Conservation (phyloP, 768 basidiomycete species). For the Austroboletus festivus region DNA sequence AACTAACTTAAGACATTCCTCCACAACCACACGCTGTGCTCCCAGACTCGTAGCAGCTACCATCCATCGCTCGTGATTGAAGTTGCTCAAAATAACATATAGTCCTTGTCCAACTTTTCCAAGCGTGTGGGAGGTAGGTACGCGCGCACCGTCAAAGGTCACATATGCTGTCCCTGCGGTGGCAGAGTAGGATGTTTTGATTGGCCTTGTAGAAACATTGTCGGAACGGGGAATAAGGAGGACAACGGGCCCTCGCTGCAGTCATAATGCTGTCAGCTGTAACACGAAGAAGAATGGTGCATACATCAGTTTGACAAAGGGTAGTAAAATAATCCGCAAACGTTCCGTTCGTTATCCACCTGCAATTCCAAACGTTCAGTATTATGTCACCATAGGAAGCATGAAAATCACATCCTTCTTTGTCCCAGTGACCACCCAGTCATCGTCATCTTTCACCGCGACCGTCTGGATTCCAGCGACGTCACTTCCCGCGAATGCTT, state of each 20-base stretch:
- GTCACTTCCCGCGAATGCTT: constrained; percentile 91
- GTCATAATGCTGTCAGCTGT: constrained; percentile 4
- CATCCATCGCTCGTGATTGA: constrained; percentile 92
- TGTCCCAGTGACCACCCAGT: constrained; percentile 88
- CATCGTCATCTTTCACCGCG: constrained; percentile 79
- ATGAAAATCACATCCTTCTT: constrained; percentile 64
- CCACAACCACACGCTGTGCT: constrained; percentile 77
- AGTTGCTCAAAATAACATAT: constrained; percentile 78
- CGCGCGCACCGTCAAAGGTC: constrained; percentile 76
- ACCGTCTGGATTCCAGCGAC: constrained; percentile 82
- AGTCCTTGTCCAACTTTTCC: constrained; percentile 84
- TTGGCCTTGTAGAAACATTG: constrained; percentile 76
- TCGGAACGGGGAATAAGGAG: constrained; percentile 71
- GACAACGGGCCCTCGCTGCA: constrained; percentile 67
- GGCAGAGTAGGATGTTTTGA: constrained; percentile 91
- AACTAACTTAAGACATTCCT: constrained; percentile 82
- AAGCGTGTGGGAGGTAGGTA: constrained; percentile 84
- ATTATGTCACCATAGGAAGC: neutral
- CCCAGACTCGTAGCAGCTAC: constrained; percentile 67
- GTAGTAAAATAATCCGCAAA: constrained; percentile 87
- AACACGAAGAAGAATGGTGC: constrained; percentile 6
- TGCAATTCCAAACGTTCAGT: constrained; percentile 24
- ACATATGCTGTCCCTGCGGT: constrained; percentile 90
- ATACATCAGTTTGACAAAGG: constrained; percentile 66
- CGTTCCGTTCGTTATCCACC: constrained; percentile 88